Conservation (phyloP, 768 basidiomycete species). For the Lactifluus volemus region DNA sequence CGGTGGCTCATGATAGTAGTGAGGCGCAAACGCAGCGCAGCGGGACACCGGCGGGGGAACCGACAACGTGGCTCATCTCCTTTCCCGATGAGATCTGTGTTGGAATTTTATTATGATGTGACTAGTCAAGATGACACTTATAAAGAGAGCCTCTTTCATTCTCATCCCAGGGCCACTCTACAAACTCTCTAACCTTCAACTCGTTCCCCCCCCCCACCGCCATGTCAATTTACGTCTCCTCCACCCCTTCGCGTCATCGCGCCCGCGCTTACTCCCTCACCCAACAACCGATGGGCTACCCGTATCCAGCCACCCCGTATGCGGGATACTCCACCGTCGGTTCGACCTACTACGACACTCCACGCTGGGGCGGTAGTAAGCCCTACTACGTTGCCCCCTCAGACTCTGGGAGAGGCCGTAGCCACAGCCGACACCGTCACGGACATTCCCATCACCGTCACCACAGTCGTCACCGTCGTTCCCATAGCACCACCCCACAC, state of each 20-base stretch:
- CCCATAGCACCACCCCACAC: constrained; percentile 10
- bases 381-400: constrained; percentile 19
- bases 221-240: constrained; percentile 24
- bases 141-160: constrained; percentile 3
- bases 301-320: constrained; percentile 21
- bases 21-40: neutral
- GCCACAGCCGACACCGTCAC: constrained; percentile 19
- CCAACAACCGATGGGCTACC: constrained; percentile 10
- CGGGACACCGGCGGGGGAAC: neutral
- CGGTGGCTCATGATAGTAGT: neutral
- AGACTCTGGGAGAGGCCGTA: constrained; percentile 15
- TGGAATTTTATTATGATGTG: neutral
- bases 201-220: neutral
- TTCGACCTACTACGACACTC: constrained; percentile 1
- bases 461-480: constrained; percentile 15
- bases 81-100: neutral
- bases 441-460: constrained; percentile 10
- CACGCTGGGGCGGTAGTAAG: neutral
- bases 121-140: neutral
- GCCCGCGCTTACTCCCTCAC: constrained; percentile 21
- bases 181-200: neutral
- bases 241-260: constrained; percentile 20
- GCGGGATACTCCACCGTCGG: constrained; percentile 15
- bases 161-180: neutral
- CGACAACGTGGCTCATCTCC: neutral